Evolutionary conservation across 306 rosid genomes (phyloP).

Genomic region (Calophaca sinica): DNA sequence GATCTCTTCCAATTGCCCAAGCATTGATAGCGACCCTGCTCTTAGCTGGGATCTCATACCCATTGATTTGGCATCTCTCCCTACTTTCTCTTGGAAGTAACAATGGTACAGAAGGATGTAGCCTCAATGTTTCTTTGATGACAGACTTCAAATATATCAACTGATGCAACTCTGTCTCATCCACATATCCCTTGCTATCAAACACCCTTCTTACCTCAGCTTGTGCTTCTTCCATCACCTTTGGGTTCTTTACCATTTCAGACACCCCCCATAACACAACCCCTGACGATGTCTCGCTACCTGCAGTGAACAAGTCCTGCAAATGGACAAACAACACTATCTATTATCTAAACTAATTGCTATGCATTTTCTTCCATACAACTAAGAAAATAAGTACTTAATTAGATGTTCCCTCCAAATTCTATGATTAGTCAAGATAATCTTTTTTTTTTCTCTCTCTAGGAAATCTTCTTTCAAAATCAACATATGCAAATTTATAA

Average conservation of each 20-base stretch:
- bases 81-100: not conserved
- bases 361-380: no score
- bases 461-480: no score
- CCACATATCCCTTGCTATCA: slow-evolving; percentile 2
- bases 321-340: not conserved
- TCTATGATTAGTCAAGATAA: no score
- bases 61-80: not conserved
- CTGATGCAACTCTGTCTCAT: slow-evolving; percentile 37
- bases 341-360: no score
- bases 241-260: slow-evolving; percentile 53
- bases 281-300: slow-evolving; percentile 47
- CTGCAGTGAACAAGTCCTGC: slow-evolving; percentile 53
- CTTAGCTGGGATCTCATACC: slow-evolving; percentile 1
- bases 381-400: no score
- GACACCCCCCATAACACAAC: slow-evolving; percentile 51
- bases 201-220: slow-evolving; percentile 49
- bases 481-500: not conserved
- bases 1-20: slow-evolving; percentile 27
- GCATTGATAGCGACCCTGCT: not conserved
- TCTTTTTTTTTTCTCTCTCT: no score
- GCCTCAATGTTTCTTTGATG: not conserved
- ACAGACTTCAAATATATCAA: slow-evolving; percentile 38
- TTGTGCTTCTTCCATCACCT: slow-evolving; percentile 52
- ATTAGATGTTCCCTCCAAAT: no score
- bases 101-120: not conserved